Evolutionary conservation across 306 rosid species (phyloP).

Genomic region (Nissolia schottii): DNA sequence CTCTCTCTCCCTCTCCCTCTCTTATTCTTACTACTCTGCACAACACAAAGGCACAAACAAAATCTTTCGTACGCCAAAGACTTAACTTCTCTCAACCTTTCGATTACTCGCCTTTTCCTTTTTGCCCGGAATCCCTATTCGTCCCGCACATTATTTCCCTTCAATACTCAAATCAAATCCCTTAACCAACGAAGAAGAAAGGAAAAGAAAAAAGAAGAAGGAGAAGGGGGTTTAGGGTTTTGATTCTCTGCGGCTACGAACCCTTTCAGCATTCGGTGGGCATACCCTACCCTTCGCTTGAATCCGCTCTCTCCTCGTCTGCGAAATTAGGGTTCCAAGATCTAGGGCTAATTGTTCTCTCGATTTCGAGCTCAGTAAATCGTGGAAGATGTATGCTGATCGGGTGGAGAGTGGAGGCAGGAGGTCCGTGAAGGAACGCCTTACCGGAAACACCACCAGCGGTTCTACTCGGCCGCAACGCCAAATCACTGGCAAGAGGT

Average conservation of each 20-base stretch:
- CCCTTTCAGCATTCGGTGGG: neutral
- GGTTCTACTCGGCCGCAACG: constrained; percentile 47
- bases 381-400: constrained; percentile 77
- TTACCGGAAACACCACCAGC: constrained; percentile 49
- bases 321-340: constrained; percentile 33
- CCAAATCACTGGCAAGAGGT: constrained; percentile 85
- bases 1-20: neutral
- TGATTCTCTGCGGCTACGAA: neutral
- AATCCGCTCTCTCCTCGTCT: neutral
- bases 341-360: constrained; percentile 9
- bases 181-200: neutral
- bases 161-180: neutral
- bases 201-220: neutral
- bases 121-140: neutral
- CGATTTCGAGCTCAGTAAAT: constrained; percentile 8
- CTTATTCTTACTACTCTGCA: too few species aligned
- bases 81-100: neutral
- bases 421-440: constrained; percentile 89
- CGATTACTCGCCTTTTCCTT: neutral
- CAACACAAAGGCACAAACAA: neutral
- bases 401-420: constrained; percentile 65
- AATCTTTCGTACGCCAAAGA: neutral
- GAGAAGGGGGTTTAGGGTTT: constrained; percentile 28
- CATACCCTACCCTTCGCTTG: neutral
- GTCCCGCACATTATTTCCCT: neutral